phyloP scores from a whole-genome alignment of 2,329 filamentous ascomycete species.

The Fusarium denticulatum region DNA sequence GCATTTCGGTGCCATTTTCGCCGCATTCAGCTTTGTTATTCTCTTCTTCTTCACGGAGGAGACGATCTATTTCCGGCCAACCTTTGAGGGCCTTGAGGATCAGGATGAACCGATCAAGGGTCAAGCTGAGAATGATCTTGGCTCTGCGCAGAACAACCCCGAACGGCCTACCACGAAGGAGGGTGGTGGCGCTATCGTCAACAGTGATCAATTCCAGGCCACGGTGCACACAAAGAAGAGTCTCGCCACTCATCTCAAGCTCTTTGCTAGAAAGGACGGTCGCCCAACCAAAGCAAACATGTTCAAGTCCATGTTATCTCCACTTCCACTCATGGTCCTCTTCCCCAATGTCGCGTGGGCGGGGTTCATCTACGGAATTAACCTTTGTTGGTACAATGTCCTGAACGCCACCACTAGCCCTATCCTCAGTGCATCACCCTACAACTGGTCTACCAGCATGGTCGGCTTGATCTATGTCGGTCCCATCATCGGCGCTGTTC shows the following conservation, averaged over 20 bases:
- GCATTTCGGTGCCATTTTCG: background rate
- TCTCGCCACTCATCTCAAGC: background rate
- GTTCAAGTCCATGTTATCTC: background rate
- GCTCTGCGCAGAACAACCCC: background rate
- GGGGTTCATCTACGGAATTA: slow-evolving; percentile 1
- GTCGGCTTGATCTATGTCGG: background rate
- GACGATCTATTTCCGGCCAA: background rate
- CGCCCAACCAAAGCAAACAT: background rate
- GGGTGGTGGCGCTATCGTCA: too few species aligned
- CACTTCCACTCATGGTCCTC: background rate
- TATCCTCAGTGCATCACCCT: background rate
- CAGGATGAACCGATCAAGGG: background rate
- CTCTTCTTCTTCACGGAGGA: background rate
- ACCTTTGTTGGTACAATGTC: background rate
- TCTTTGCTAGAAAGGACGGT: background rate
- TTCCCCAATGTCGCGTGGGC: background rate
- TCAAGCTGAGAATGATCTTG: background rate
- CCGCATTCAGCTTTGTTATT: background rate
- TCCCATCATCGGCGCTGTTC: background rate
- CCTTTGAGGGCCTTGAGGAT: background rate
- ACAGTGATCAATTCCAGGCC: background rate
- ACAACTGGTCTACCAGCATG: background rate
- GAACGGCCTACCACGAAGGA: background rate
- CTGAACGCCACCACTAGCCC: background rate
- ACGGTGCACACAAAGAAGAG: background rate